Conservation (phyloP, 2,329 filamentous ascomycete genomes). For the Fusarium poae region DNA sequence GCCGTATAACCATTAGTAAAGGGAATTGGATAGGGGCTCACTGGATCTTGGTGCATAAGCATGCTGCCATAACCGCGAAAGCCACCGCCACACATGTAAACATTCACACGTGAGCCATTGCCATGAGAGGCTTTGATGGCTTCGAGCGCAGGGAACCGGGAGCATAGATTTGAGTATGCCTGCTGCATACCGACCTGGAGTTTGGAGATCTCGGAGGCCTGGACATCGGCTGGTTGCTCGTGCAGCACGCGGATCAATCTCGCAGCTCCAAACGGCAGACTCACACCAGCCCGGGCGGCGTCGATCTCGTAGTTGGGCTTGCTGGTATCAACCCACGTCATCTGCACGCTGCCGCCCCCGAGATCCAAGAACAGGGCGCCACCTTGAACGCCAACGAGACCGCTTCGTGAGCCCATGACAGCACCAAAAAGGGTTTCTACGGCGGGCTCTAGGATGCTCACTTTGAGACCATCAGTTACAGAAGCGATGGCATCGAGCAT, state of each 20-base stretch:
- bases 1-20: constrained; percentile 85
- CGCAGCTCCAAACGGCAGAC: constrained; percentile 72
- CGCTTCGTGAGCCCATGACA: constrained; percentile 81
- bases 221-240: constrained; percentile 55
- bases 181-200: constrained; percentile 70
- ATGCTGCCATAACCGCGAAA: constrained; percentile 93
- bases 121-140: constrained; percentile 55
- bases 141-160: constrained; percentile 64
- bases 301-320: constrained; percentile 61
- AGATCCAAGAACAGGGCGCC: constrained; percentile 88
- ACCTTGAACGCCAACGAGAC: constrained; percentile 70
- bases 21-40: constrained; percentile 84
- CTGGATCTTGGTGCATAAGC: constrained; percentile 80
- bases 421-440: constrained; percentile 88
- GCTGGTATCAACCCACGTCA: constrained; percentile 71
- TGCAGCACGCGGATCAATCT: constrained; percentile 66
- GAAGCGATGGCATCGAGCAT: constrained; percentile 75
- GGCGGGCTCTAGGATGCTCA: constrained; percentile 79
- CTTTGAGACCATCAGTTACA: constrained; percentile 72
- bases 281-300: constrained; percentile 68
- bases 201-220: constrained; percentile 63
- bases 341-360: constrained; percentile 78
- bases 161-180: constrained; percentile 69
- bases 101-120: constrained; percentile 65
- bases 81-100: constrained; percentile 91